Conservation (phyloP, 1,284 basidiomycete species). For the Sporisorium iseilematis-ciliati region DNA sequence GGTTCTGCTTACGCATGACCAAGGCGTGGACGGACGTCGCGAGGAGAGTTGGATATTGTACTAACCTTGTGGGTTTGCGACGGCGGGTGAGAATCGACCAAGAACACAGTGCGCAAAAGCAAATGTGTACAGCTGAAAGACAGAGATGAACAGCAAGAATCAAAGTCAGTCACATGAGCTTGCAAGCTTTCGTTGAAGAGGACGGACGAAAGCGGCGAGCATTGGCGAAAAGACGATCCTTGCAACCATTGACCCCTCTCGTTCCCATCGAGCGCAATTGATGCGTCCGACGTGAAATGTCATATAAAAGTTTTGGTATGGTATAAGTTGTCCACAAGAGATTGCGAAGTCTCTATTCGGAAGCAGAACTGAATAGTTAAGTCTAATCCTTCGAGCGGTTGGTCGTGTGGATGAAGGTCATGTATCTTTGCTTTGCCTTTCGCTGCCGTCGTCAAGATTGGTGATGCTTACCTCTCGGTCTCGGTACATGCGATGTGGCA, state of each 20-base stretch:
- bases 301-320: slow-evolving; percentile 51
- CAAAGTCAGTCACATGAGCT: slow-evolving; percentile 15
- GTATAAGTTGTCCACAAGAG: slow-evolving; percentile 59
- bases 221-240: slow-evolving; percentile 4
- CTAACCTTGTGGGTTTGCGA: slow-evolving; percentile 17
- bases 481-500: neutral
- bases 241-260: slow-evolving; percentile 19
- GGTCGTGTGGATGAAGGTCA: neutral
- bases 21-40: neutral
- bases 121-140: neutral
- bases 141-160: neutral
- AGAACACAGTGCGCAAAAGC: neutral
- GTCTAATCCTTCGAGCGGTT: slow-evolving; percentile 35
- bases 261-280: neutral
- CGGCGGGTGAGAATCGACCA: neutral
- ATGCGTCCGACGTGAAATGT: slow-evolving; percentile 13
- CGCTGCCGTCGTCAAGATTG: neutral
- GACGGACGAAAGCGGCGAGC: neutral
- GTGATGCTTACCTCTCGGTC: slow-evolving; percentile 27
- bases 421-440: neutral
- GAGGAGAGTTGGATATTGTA: slow-evolving; percentile 3
- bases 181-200: neutral
- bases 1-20: slow-evolving; percentile 2
- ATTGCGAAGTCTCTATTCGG: slow-evolving; percentile 59
- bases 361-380: slow-evolving; percentile 57